A percentile compares a stretch with the other conserved stretches of the same genome.
Evolutionary conservation across 2,329 filamentous ascomycete genomes (phyloP).

Genomic region (Botrytis elliptica): DNA sequence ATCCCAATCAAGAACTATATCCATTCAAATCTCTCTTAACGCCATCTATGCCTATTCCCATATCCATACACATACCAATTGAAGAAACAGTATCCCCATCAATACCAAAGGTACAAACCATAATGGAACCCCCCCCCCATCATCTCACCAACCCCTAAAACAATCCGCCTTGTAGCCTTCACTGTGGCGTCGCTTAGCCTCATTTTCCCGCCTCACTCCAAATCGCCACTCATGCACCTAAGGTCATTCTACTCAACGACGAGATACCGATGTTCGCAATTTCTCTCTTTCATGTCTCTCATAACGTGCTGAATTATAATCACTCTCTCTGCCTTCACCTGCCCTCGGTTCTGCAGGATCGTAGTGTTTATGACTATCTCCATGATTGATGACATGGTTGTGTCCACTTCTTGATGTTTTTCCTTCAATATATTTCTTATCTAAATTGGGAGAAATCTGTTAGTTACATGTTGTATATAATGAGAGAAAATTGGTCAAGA

Average conservation of each 20-base stretch:
- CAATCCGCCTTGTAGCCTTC: neutral
- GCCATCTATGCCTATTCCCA: neutral
- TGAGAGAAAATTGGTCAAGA: neutral
- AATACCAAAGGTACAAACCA: neutral
- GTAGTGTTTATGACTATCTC: neutral
- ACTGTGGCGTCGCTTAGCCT: neutral
- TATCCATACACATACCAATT: neutral
- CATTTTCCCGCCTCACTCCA: neutral
- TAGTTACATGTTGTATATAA: neutral
- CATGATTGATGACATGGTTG: neutral
- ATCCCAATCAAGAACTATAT: neutral
- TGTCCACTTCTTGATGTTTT: neutral
- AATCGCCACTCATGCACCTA: neutral
- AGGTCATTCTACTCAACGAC: neutral
- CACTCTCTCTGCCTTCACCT: constrained; percentile 1
- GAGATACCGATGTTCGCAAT: neutral
- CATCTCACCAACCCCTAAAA: too few relatives aligned
- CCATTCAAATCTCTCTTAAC: neutral
- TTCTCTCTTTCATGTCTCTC: neutral
- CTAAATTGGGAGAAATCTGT: neutral
- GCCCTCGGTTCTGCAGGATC: constrained; percentile 16
- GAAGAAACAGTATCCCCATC: neutral
- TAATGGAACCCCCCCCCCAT: neutral
- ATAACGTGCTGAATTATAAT: neutral
- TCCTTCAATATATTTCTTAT: constrained; percentile 12